Evolutionary conservation across 148 eudicot species (phyloP), one percentile per base, ranked within the genome.

Genomic region (Heliamphora exappendiculata): DNA sequence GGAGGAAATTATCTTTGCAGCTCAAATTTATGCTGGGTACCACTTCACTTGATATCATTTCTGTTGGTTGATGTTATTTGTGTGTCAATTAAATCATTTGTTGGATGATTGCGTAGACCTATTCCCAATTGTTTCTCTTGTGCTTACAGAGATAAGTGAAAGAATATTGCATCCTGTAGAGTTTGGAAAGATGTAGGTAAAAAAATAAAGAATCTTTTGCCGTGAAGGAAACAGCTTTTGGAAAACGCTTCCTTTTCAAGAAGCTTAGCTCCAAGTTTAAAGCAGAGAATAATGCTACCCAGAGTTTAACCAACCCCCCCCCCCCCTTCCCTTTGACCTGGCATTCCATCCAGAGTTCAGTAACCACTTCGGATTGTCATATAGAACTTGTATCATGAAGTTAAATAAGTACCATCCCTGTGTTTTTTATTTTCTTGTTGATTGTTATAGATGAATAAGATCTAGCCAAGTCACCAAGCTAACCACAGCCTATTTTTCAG

Each of bases 401-500:
- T 31, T 29, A 4, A 57, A 33, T 36, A 37, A 24, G 49, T 73
- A 26, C 22, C 37, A 41, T 44, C 53, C 49, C 14, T 49, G 28
- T 9, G 4, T 37, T 41, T 54, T 33, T 37, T 14, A 0, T 67
- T 64, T 62, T 50, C 22, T 64, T 7, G 22, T 67, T 37, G 2
- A 22, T 19, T 14, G 29, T 77, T 68, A 59, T 69, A 47, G 47
- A 47, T 76, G 34, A 3, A 45, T n/a, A 24, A 33, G 45, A 50
- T 50, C 50, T 59, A 47, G 4, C 39, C 29, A 54, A 67, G 28
- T 45, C 13, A n/a, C 74, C 64, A 65, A 49, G 45, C 75, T 79
- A n/a, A 78, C 65, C 19, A 24, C 49, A 31, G 59, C 19, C 19
- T 62, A 53, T 31, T 68, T 31, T 75, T 72, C 87, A 96, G 99